Percentiles rank a stretch among this genome's conserved stretches.
Evolutionary conservation across 495 filamentous ascomycete genomes (phyloP).

Genomic region (Talaromyces trachyspermus): DNA sequence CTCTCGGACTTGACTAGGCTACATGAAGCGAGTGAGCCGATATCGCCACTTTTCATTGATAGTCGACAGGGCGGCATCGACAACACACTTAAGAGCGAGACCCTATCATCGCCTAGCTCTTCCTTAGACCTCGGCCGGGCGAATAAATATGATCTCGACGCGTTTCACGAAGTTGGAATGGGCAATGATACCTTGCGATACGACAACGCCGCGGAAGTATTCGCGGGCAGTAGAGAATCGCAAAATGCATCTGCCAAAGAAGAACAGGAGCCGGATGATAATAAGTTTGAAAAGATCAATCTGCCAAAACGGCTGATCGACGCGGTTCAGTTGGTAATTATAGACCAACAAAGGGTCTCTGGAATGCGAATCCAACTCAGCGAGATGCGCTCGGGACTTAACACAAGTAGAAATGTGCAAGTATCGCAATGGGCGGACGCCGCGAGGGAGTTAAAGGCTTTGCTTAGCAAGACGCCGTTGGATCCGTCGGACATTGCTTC

Average conservation of each 20-base stretch:
- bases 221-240: too few species aligned
- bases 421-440: slow-evolving; percentile 8
- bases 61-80: slow-evolving; percentile 5
- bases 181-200: too few species aligned
- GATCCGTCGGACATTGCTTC: not conserved
- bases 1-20: not conserved
- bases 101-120: too few species aligned
- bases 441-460: slow-evolving; percentile 13
- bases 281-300: not conserved
- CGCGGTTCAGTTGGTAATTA: slow-evolving; percentile 1
- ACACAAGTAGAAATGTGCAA: slow-evolving; percentile 14
- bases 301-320: slow-evolving; percentile 1
- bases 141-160: too few species aligned
- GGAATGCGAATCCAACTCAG: slow-evolving; percentile 11
- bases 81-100: too few species aligned
- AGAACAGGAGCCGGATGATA: too few species aligned
- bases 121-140: too few species aligned
- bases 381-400: slow-evolving; percentile 14
- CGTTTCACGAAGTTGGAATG: too few species aligned
- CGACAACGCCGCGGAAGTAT: too few species aligned
- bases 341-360: slow-evolving; percentile 12
- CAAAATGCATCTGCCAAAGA: too few species aligned
- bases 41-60: not conserved
- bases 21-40: not conserved
- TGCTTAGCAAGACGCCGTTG: slow-evolving; percentile 3